phyloP scores from a whole-genome alignment of 2,329 filamentous ascomycete genomes.

The Rutstroemia sp. region DNA sequence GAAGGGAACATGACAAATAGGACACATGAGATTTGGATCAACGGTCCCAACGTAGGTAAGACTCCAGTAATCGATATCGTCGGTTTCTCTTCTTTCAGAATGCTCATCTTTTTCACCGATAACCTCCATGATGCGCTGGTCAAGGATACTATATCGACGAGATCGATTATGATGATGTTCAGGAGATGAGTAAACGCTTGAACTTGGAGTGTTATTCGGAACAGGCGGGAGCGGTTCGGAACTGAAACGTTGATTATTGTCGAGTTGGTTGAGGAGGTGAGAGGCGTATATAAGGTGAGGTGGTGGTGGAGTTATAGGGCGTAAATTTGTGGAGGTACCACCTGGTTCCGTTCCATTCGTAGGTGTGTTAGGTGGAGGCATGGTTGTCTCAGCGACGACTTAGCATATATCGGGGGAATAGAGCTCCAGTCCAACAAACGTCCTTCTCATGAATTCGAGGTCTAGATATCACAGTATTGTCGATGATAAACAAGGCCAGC shows the following conservation, averaged over 20 bases:
- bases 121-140: constrained; percentile 2
- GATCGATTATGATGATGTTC: not conserved
- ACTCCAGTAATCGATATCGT: constrained; percentile 27
- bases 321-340: not conserved
- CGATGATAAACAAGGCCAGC: no score
- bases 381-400: constrained; percentile 6
- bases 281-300: constrained; percentile 4
- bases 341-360: not conserved
- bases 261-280: no score
- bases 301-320: not conserved
- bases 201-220: constrained; percentile 3
- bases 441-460: no score
- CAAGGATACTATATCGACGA: not conserved
- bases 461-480: no score
- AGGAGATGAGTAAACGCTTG: constrained; percentile 2
- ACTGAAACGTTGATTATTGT: no score
- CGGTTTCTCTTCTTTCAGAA: not conserved
- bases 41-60: constrained; percentile 30
- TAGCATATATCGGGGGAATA: not conserved
- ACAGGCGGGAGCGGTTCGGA: not conserved
- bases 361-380: constrained; percentile 14
- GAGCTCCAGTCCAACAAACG: no score
- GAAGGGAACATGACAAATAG: constrained; percentile 51
- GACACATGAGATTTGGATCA: constrained; percentile 34
- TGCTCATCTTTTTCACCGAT: constrained; percentile 3